Conservation (phyloP, 306 rosid genomes). For the Medicago arabica region DNA sequence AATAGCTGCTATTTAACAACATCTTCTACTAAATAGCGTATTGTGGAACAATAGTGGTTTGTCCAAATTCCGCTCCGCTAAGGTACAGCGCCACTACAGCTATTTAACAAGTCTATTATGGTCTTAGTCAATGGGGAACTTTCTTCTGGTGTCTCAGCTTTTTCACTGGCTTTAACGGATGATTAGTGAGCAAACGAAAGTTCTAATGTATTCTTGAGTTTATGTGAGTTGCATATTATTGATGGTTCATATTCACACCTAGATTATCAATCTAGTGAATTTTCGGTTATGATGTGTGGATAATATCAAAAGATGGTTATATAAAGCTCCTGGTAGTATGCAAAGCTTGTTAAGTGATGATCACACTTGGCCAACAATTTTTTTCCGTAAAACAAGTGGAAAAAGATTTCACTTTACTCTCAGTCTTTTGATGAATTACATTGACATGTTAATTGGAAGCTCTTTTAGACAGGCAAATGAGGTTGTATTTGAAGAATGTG, state of each 20-base stretch:
- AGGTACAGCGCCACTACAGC: too few species aligned
- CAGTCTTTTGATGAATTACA: not conserved
- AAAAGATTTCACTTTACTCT: conserved; percentile 12
- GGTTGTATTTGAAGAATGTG: conserved; percentile 29
- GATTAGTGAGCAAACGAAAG: conserved; percentile 17
- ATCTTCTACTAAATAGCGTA: too few species aligned
- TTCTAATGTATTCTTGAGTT: not conserved
- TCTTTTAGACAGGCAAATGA: conserved; percentile 8
- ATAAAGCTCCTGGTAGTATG: conserved; percentile 18
- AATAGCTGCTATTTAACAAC: too few species aligned
- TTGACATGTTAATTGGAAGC: conserved; percentile 2
- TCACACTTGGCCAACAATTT: not conserved
- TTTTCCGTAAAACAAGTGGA: not conserved
- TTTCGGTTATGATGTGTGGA: not conserved
- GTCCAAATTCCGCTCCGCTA: too few species aligned
- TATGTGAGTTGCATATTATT: conserved; percentile 17
- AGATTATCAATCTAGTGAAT: conserved; percentile 20
- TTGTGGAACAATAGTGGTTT: too few species aligned
- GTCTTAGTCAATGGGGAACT: conserved; percentile 2
- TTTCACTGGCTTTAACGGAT: conserved; percentile 17
- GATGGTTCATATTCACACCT: conserved; percentile 31
- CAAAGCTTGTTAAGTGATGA: conserved; percentile 22
- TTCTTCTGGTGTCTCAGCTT: conserved; percentile 28
- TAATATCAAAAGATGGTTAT: conserved; percentile 17
- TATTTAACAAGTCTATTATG: not conserved